These are phyloP conservation scores for Mycena latifolia DNA, from an alignment of 768 basidiomycete genomes.

Conservation along the genomic window DNA sequence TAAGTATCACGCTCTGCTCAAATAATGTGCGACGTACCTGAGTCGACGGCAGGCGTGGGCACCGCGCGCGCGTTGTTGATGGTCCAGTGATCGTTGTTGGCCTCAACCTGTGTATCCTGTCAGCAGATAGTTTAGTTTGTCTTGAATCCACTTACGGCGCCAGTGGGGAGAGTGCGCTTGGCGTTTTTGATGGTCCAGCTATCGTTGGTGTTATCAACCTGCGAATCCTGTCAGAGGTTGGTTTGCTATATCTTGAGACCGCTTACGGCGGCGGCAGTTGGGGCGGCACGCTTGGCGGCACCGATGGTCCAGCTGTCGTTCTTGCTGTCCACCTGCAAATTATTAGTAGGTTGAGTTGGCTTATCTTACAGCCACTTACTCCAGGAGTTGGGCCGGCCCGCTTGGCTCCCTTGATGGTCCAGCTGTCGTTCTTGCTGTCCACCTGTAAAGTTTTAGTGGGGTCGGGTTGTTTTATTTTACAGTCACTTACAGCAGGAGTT, in stretches of 20 bases:
- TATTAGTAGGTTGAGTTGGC: background rate
- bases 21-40: too few species aligned
- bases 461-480: background rate
- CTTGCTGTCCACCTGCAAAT: background rate
- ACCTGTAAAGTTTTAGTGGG: too few species aligned
- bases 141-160: background rate
- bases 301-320: background rate
- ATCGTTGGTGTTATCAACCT: background rate
- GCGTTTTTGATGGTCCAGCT: slow-evolving; percentile 20
- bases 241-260: background rate
- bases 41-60: background rate
- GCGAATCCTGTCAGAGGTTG: background rate
- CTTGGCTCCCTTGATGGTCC: too few species aligned
- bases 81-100: background rate
- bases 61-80: background rate
- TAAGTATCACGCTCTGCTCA: too few species aligned
- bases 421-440: background rate
- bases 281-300: too few species aligned
- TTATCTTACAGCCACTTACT: too few species aligned
- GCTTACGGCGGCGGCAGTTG: background rate
- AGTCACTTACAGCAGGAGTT: background rate
- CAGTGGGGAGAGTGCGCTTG: slow-evolving; percentile 10
- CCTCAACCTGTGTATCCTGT: background rate
- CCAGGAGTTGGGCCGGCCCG: too few species aligned
- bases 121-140: too few species aligned